Evolutionary conservation across 495 filamentous ascomycete species (phyloP).

Genomic region (Melanomma pulvis-pyrius): DNA sequence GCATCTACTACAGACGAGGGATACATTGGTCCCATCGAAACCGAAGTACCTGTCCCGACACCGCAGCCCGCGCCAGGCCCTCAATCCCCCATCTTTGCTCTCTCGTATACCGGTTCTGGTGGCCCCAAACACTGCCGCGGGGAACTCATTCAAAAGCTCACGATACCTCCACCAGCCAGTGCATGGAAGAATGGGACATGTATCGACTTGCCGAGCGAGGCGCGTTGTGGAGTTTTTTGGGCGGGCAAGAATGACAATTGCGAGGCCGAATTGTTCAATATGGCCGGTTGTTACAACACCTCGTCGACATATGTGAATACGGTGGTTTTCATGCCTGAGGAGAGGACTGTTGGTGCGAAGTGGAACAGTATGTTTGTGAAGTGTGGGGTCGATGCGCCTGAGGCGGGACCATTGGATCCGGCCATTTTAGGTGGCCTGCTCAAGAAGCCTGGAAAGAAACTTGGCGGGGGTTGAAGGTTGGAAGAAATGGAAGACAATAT

Average conservation of each 20-base stretch:
- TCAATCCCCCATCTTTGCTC: slow-evolving; percentile 24
- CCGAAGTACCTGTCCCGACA: neutral
- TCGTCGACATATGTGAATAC: slow-evolving; percentile 25
- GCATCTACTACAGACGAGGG: slow-evolving; percentile 11
- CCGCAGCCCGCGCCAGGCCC: slow-evolving; percentile 3
- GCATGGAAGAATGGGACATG: slow-evolving; percentile 22
- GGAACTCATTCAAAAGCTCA: slow-evolving; percentile 11
- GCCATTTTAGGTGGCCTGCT: slow-evolving; percentile 14
- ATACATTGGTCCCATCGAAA: slow-evolving; percentile 24
- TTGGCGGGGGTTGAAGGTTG: neutral
- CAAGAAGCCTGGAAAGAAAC: slow-evolving; percentile 13
- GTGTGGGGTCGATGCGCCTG: slow-evolving; percentile 28
- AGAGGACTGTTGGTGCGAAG: slow-evolving; percentile 23
- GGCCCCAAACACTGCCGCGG: slow-evolving; percentile 31
- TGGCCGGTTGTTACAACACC: slow-evolving; percentile 20
- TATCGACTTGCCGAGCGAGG: slow-evolving; percentile 12
- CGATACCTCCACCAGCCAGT: slow-evolving; percentile 6
- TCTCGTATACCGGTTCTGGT: slow-evolving; percentile 21
- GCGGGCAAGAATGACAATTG: slow-evolving; percentile 31
- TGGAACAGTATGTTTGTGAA: slow-evolving; percentile 35
- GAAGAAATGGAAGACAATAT: neutral
- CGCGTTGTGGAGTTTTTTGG: slow-evolving; percentile 28
- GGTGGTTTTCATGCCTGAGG: slow-evolving; percentile 36
- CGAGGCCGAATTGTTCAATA: slow-evolving; percentile 31
- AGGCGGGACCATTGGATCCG: slow-evolving; percentile 23